Percentiles rank a stretch among this genome's conserved stretches.
These are phyloP conservation scores for Ophiostoma sp. DNA, from an alignment of 2,329 filamentous ascomycete genomes.

Conservation along the genomic window DNA sequence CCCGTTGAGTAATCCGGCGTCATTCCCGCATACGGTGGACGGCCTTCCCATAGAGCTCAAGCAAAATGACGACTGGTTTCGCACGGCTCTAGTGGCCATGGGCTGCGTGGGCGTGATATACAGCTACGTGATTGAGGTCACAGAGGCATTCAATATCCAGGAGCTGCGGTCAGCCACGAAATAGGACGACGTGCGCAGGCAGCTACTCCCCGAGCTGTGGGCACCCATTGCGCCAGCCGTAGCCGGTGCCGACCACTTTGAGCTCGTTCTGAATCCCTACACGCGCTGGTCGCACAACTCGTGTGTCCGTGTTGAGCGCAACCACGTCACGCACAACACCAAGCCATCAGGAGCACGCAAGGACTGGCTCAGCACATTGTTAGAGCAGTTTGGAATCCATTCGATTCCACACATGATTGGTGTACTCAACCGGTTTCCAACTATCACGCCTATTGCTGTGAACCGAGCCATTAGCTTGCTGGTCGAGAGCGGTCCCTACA, in stretches of 20 bases:
- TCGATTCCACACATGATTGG: conserved; percentile 24
- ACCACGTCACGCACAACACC: conserved; percentile 18
- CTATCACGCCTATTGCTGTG: conserved; percentile 26
- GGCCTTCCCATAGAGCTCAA: conserved; percentile 26
- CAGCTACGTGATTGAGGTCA: conserved; percentile 29
- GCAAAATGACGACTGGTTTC: conserved; percentile 30
- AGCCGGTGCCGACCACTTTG: conserved; percentile 28
- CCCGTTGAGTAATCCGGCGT: conserved; percentile 26
- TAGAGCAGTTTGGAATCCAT: conserved; percentile 27
- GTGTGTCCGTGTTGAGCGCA: conserved; percentile 27
- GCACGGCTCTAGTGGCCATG: conserved; percentile 28
- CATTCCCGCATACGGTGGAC: conserved; percentile 25
- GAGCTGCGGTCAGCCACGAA: conserved; percentile 27
- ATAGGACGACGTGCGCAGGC: conserved; percentile 27
- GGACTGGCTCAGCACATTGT: conserved; percentile 25
- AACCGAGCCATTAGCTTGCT: conserved; percentile 27
- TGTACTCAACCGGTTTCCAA: conserved; percentile 26
- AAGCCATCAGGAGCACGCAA: conserved; percentile 26
- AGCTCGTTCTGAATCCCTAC: conserved; percentile 30
- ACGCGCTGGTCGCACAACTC: conserved; percentile 23
- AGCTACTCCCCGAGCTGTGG: conserved; percentile 27
- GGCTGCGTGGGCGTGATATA: conserved; percentile 30
- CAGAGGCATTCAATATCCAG: conserved; percentile 26
- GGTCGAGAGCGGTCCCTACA: conserved; percentile 28
- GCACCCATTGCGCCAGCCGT: conserved; percentile 24